Conservation (phyloP, 1,284 basidiomycete species). For the Coniferiporia sulphurascens region DNA sequence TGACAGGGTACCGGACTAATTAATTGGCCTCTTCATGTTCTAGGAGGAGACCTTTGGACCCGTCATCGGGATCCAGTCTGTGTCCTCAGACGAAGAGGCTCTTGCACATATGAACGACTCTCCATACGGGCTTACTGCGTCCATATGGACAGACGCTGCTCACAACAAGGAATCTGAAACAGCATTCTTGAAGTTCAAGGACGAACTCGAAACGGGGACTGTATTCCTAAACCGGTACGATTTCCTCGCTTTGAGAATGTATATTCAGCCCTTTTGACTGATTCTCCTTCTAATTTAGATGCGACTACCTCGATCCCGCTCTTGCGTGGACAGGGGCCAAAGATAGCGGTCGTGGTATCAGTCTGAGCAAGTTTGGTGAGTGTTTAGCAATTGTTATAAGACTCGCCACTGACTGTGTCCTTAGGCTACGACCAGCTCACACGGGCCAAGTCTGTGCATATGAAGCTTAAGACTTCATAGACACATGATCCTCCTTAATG, state of each 20-base stretch:
- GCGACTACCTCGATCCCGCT: conserved; percentile 87
- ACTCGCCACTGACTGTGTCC: neutral
- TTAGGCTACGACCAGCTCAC: conserved; percentile 36
- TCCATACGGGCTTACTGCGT: conserved; percentile 90
- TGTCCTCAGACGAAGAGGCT: conserved; percentile 81
- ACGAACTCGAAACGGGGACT: conserved; percentile 82
- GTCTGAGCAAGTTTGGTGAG: conserved; percentile 83
- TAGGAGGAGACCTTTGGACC: conserved; percentile 89
- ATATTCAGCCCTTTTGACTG: neutral
- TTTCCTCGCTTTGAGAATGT: neutral
- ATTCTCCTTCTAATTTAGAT: conserved; percentile 36
- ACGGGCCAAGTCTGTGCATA: conserved; percentile 31
- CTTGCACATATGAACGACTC: conserved; percentile 93
- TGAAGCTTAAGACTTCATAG: conserved; percentile 23
- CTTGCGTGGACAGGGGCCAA: conserved; percentile 94
- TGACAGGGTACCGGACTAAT: neutral
- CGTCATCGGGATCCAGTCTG: conserved; percentile 83
- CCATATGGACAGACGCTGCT: conserved; percentile 83
- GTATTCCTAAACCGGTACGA: conserved; percentile 82
- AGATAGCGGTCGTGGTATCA: conserved; percentile 86
- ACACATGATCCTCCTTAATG: neutral
- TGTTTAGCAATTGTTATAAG: conserved; percentile 17
- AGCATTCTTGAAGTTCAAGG: conserved; percentile 67
- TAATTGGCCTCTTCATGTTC: neutral
- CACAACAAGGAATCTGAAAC: conserved; percentile 53